Conservation (phyloP, 805 yeast genomes). For the Hanseniaspora singularis region DNA sequence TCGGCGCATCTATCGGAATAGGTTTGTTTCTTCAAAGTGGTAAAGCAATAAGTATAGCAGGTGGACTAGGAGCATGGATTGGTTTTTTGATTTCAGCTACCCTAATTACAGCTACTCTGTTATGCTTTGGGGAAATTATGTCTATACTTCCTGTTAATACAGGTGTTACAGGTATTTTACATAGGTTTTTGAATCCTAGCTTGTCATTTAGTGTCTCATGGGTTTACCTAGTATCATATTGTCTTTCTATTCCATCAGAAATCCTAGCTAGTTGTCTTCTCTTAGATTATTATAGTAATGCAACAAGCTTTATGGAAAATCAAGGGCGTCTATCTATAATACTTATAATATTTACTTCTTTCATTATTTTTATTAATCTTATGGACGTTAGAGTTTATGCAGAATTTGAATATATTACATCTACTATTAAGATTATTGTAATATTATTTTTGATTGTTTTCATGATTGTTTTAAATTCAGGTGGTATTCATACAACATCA, state of each 20-base stretch:
- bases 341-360: constrained; percentile 37
- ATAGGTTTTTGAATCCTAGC: constrained; percentile 66
- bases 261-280: constrained; percentile 69
- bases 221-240: constrained; percentile 61
- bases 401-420: constrained; percentile 54
- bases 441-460: constrained; percentile 43
- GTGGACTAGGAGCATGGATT: constrained; percentile 62
- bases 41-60: constrained; percentile 59
- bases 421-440: constrained; percentile 44
- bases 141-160: constrained; percentile 68
- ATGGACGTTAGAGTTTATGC: constrained; percentile 62
- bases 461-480: constrained; percentile 52
- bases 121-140: constrained; percentile 71
- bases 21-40: constrained; percentile 62
- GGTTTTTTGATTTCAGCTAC: constrained; percentile 56
- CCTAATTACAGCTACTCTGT: constrained; percentile 55
- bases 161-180: constrained; percentile 62
- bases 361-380: constrained; percentile 36
- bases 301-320: constrained; percentile 20
- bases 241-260: constrained; percentile 66
- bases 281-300: constrained; percentile 49
- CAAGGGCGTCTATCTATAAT: constrained; percentile 34
- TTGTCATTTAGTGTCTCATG: constrained; percentile 67
- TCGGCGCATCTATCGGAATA: constrained; percentile 71
- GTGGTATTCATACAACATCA: constrained; percentile 36